phyloP scores from a whole-genome alignment of 75 land plant genomes.

The Cunninghamia lanceolata region DNA sequence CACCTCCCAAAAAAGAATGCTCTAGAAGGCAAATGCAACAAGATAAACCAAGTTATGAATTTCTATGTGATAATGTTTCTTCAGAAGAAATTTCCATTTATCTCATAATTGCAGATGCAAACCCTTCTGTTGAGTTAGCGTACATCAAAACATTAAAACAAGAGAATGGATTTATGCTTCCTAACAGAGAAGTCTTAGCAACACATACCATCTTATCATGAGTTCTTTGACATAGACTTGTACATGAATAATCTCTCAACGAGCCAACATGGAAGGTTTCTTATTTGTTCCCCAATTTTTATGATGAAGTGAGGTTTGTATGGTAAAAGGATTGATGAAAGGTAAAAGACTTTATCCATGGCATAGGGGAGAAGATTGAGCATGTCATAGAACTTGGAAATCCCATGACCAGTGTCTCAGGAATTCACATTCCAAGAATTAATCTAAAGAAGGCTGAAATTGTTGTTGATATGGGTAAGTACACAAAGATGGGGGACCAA shows the following conservation, averaged over 20 bases:
- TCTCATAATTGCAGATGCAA: not conserved
- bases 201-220: not conserved
- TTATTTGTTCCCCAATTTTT: too few species aligned
- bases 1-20: not conserved
- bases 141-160: not conserved
- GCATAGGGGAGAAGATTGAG: conserved; percentile 76
- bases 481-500: too few species aligned
- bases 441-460: conserved; percentile 72
- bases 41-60: not conserved
- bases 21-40: not conserved
- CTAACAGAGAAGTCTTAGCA: not conserved
- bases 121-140: not conserved
- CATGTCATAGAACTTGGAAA: conserved; percentile 75
- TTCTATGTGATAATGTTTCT: not conserved
- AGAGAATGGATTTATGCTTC: not conserved
- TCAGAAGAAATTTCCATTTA: not conserved
- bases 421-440: conserved; percentile 61
- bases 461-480: conserved; percentile 76
- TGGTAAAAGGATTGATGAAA: too few species aligned
- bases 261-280: too few species aligned
- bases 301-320: too few species aligned
- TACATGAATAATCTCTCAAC: too few species aligned
- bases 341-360: conserved; percentile 78
- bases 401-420: conserved; percentile 73
- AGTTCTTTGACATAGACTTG: conserved; percentile 26